Conservation (phyloP, 106 monocot genomes). For the Narthecium ossifragum region DNA sequence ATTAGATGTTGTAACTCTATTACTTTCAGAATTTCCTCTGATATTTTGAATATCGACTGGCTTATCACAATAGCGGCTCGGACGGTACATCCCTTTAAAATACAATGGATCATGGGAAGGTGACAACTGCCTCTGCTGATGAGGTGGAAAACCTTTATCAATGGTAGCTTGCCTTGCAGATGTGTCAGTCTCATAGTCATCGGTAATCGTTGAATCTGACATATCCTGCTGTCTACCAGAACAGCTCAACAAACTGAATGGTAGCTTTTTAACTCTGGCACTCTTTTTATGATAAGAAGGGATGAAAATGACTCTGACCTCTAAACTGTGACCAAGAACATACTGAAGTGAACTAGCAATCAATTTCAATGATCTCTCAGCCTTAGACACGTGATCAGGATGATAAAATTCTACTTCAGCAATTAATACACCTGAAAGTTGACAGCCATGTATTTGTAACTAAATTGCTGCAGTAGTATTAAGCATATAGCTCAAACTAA, state of each 20-base stretch:
- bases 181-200: constrained; percentile 38
- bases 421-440: constrained; percentile 63
- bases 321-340: constrained; percentile 63
- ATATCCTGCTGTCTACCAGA: constrained; percentile 50
- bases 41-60: constrained; percentile 14
- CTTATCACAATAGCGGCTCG: constrained; percentile 16
- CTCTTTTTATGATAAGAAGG: constrained; percentile 26
- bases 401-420: constrained; percentile 75
- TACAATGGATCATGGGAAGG: constrained; percentile 19
- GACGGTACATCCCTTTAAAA: background rate
- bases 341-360: constrained; percentile 67
- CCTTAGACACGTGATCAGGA: constrained; percentile 57
- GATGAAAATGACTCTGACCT: constrained; percentile 57
- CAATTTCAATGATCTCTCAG: constrained; percentile 64
- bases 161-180: constrained; percentile 25
- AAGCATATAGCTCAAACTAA: too few relatives aligned
- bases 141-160: constrained; percentile 20
- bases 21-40: constrained; percentile 30
- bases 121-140: constrained; percentile 22
- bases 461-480: too few relatives aligned
- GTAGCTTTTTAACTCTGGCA: constrained; percentile 38
- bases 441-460: background rate
- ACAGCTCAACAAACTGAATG: constrained; percentile 77
- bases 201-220: constrained; percentile 38
- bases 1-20: constrained; percentile 12